Evolutionary conservation across 2,329 filamentous ascomycete species (phyloP).

Genomic region (Trichoderma guizhouense): DNA sequence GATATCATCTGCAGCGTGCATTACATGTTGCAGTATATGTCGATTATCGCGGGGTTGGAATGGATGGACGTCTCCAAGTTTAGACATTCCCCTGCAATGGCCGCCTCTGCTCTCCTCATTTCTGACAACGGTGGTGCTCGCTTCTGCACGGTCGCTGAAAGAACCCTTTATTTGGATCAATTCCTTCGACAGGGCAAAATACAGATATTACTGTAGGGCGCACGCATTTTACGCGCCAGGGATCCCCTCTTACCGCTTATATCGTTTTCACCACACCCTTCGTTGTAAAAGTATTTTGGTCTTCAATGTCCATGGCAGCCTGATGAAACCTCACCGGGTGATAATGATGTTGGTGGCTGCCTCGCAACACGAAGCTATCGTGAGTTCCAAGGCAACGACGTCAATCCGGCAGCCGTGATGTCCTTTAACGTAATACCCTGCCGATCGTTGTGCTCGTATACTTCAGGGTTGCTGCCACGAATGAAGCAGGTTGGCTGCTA

Average conservation of each 20-base stretch:
- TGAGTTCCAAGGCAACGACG: background rate
- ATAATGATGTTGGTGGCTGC: background rate
- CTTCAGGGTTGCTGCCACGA: background rate
- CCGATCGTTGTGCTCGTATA: background rate
- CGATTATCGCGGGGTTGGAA: slow-evolving; percentile 13
- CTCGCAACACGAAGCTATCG: slow-evolving; percentile 4
- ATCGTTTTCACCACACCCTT: background rate
- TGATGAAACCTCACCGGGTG: background rate
- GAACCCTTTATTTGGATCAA: background rate
- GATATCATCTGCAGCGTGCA: slow-evolving; percentile 12
- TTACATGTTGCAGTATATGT: background rate
- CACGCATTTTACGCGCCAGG: background rate
- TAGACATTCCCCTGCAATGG: background rate
- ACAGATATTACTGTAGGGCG: background rate
- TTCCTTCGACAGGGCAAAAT: background rate
- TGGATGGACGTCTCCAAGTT: background rate
- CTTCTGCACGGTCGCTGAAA: background rate
- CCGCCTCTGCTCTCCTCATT: background rate
- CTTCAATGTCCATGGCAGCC: slow-evolving; percentile 12
- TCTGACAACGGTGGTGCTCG: background rate
- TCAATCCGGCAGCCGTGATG: too few relatives aligned
- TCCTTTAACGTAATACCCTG: background rate
- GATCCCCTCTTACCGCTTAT: background rate
- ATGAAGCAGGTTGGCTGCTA: background rate
- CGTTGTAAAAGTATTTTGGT: background rate